Base-by-base conservation (phyloP, 2,329 filamentous ascomycete species). In the Beauveria scarabaeidicola region DNA sequence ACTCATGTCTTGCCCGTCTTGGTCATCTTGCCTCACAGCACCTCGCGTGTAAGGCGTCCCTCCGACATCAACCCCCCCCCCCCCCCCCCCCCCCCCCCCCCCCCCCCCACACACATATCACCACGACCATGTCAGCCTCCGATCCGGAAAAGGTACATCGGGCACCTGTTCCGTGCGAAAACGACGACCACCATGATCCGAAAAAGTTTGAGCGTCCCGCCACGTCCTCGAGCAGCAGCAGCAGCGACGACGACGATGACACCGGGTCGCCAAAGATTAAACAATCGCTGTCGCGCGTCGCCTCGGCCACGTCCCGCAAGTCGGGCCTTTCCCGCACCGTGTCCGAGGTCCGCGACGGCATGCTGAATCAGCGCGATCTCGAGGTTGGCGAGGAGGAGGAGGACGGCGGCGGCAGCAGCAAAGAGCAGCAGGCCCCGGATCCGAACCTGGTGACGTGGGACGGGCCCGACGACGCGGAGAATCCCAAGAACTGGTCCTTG, bases 401-500 rank as follows among this genome's bases (percentile, higher is more conserved):
- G 21, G 61, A 64, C 21, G 61, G 50, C 10, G 61, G 64, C 44
- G 15, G n/a, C 68, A 65, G 54, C 29, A 63, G 63, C 32, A 65
- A 65, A 23, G 53, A 55, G 44, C 67, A 64, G 44, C 52, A 66
- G 9, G 21, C 51, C 15, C 32, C 36, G 3, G 64, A 78, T 53
- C 73, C 74, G 4, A 72, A 78, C 52, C 67, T 78, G 13, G 75
- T 80, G 21, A 67, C 67, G 3, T 80, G 83, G 82, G 73, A 78
- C 40, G 81, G 80, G 0, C 78, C 81, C 4, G 74, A 84, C 55
- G 79, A 81, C 64, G 72, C 72, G 1, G 69, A 73, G 41, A 80
- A 81, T 64, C 79, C 79, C 9, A 76, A 76, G 68, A 84, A 85
- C 69, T 88, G 84, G 83, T 61, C 74, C 0, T 72, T 70, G 32